Percentiles rank a stretch among this genome's conserved stretches.
Conservation (phyloP, 176 grass and related monocot genomes). For the Oryza punctata region DNA sequence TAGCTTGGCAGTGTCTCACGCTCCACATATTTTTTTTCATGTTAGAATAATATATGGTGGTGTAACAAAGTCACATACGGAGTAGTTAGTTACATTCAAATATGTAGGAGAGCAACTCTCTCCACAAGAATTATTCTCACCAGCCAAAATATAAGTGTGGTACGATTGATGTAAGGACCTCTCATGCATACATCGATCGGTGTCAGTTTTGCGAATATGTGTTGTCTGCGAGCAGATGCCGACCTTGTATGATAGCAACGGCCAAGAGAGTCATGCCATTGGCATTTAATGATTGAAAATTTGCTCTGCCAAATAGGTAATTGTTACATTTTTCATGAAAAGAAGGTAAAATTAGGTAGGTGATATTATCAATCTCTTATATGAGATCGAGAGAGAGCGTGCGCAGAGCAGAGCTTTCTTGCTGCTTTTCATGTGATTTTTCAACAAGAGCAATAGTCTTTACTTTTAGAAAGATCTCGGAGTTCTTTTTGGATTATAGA, state of each 20-base stretch:
- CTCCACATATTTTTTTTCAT: too few relatives aligned
- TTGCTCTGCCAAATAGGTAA: neutral
- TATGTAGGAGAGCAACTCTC: neutral
- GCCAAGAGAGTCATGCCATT: slow-evolving; percentile 2
- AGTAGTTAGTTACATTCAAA: too few relatives aligned
- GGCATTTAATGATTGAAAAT: neutral
- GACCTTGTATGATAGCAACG: slow-evolving; percentile 25
- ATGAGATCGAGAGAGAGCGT: neutral
- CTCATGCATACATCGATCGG: neutral
- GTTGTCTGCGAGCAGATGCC: slow-evolving; percentile 2
- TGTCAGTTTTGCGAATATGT: slow-evolving; percentile 8
- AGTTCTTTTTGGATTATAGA: neutral
- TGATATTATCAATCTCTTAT: neutral
- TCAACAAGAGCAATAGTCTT: neutral
- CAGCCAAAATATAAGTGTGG: slow-evolving; percentile 28
- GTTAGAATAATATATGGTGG: too few relatives aligned
- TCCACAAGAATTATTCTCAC: neutral
- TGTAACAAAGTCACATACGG: too few relatives aligned
- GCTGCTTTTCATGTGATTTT: neutral
- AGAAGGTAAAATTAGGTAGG: neutral
- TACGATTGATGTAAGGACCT: neutral
- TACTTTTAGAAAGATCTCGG: neutral
- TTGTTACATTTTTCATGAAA: neutral
- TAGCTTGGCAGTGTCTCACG: too few relatives aligned
- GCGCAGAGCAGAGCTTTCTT: neutral